Evolutionary conservation across 1,284 basidiomycete genomes (phyloP).

Genomic region (Abortiporus biennis): DNA sequence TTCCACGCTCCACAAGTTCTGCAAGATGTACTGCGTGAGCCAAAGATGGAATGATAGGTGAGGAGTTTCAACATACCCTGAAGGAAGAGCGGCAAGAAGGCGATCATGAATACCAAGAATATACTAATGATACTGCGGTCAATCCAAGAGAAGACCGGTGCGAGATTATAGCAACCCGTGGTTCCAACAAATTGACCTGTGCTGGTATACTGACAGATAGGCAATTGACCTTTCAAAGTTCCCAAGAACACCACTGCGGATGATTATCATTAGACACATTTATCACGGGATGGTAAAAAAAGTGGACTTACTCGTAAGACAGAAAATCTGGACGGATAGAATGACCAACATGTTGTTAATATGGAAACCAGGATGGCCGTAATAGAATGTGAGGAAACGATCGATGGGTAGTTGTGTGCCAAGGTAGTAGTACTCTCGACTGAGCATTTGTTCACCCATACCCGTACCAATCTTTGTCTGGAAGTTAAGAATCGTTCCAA

Average conservation of each 20-base stretch:
- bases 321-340: constrained; percentile 89
- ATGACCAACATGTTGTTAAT: constrained; percentile 99
- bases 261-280: constrained; percentile 8
- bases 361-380: constrained; percentile 99
- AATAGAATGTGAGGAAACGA: constrained; percentile 99
- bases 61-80: constrained; percentile 61
- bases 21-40: constrained; percentile 1
- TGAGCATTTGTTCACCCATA: constrained; percentile 99
- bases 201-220: constrained; percentile 73
- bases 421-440: constrained; percentile 98
- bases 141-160: constrained; percentile 90
- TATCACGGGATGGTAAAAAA: background rate
- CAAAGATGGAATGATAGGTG: background rate
- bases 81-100: constrained; percentile 89
- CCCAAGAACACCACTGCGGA: constrained; percentile 85
- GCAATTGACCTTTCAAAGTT: constrained; percentile 77
- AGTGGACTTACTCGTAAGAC: constrained; percentile 65
- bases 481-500: constrained; percentile 99
- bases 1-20: constrained; percentile 93
- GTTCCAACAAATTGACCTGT: constrained; percentile 70
- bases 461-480: constrained; percentile 99
- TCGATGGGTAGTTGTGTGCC: constrained; percentile 99
- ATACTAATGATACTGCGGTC: constrained; percentile 92
- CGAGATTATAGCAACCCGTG: constrained; percentile 87
- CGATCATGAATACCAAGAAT: constrained; percentile 94